Conservation (phyloP, 2,329 filamentous ascomycete species). For the Claviceps africana region DNA sequence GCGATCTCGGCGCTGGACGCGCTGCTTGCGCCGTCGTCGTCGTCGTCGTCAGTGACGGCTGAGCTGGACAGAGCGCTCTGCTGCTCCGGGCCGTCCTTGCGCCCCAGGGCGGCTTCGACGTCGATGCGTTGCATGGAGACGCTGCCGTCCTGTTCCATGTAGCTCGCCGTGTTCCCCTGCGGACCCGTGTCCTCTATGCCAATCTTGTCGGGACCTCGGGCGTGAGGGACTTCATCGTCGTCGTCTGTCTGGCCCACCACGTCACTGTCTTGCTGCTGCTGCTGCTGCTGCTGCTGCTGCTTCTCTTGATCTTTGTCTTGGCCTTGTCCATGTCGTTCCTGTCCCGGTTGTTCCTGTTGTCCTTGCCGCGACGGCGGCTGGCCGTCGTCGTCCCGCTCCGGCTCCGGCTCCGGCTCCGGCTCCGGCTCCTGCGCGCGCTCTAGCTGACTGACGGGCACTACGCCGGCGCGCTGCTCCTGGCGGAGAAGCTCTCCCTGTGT, state of each 20-base stretch:
- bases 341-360: not conserved
- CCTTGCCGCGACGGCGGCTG: not conserved
- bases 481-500: slow-evolving; percentile 74
- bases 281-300: slow-evolving; percentile 20
- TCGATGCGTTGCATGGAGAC: slow-evolving; percentile 43
- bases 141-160: slow-evolving; percentile 24
- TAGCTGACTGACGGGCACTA: slow-evolving; percentile 55
- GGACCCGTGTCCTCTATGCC: slow-evolving; percentile 78
- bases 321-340: too few relatives aligned
- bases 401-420: too few relatives aligned
- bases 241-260: slow-evolving; percentile 30
- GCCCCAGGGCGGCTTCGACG: slow-evolving; percentile 46
- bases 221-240: slow-evolving; percentile 62
- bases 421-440: slow-evolving; percentile 25
- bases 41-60: not conserved
- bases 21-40: slow-evolving; percentile 12
- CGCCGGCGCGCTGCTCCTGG: slow-evolving; percentile 73
- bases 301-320: not conserved
- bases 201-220: slow-evolving; percentile 70
- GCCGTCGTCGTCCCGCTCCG: not conserved
- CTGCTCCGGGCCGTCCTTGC: slow-evolving; percentile 24
- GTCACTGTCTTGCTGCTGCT: slow-evolving; percentile 36
- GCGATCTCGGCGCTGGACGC: slow-evolving; percentile 18
- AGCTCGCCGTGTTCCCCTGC: slow-evolving; percentile 35
- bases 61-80: not conserved